phyloP scores from a whole-genome alignment of 208 protist genomes.

The Trypanosomatidae sp. region DNA sequence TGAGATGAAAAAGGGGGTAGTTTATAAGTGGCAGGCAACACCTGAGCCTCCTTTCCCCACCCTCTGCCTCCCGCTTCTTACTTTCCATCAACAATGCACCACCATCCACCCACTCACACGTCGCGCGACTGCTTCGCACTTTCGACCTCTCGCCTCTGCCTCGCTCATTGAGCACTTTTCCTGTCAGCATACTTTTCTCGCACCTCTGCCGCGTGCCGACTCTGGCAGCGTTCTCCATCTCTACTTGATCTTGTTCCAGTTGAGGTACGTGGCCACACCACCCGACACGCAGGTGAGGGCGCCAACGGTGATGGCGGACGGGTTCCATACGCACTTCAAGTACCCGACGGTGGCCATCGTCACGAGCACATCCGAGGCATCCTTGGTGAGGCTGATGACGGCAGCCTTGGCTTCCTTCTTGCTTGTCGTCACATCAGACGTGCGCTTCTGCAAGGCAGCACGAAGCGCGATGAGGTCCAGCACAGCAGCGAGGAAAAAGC shows the following conservation, averaged over 20 bases:
- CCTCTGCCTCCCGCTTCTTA: neutral
- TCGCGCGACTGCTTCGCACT: neutral
- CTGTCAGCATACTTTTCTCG: neutral
- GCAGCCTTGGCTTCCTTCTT: slow-evolving; percentile 79
- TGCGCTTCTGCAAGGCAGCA: slow-evolving; percentile 55
- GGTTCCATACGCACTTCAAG: slow-evolving; percentile 70
- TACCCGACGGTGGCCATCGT: slow-evolving; percentile 87
- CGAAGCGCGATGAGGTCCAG: slow-evolving; percentile 81
- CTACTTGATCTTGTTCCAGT: slow-evolving; percentile 91
- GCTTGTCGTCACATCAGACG: slow-evolving; percentile 44
- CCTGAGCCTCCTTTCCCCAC: neutral
- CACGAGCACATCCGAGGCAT: slow-evolving; percentile 79
- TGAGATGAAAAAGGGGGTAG: neutral
- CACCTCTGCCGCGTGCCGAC: neutral
- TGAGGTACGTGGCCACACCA: slow-evolving; percentile 87
- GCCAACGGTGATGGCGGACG: slow-evolving; percentile 59
- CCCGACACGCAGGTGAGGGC: slow-evolving; percentile 83
- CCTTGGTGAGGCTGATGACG: slow-evolving; percentile 79
- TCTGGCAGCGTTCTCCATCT: neutral
- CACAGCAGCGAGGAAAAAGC: slow-evolving; percentile 87
- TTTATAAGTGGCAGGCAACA: neutral
- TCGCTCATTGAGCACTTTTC: neutral
- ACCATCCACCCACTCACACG: neutral
- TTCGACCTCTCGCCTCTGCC: neutral
- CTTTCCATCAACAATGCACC: neutral